Evolutionary conservation across 805 yeast species (phyloP).

Genomic region (Yarrowia divulgata): DNA sequence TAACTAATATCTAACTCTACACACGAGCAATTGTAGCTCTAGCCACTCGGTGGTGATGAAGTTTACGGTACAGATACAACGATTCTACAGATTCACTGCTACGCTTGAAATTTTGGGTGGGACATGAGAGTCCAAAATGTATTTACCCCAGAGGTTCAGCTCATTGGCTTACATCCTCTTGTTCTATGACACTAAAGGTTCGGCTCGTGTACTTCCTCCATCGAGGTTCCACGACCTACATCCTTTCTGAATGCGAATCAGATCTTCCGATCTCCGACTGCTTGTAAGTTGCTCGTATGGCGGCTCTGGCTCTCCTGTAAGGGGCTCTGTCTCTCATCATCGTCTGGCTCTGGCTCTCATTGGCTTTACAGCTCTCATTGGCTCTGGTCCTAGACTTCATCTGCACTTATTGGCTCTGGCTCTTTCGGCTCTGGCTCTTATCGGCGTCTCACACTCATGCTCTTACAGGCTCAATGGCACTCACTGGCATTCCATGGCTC

Average conservation of each 20-base stretch:
- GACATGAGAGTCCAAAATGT: neutral
- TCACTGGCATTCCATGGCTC: neutral
- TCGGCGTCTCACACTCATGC: neutral
- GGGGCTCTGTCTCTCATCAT: neutral
- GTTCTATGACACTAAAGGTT: neutral
- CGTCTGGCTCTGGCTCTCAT: neutral
- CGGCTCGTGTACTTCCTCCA: neutral
- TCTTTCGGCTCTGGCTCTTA: neutral
- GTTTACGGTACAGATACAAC: too few relatives aligned
- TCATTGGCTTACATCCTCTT: neutral
- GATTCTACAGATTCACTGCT: too few relatives aligned
- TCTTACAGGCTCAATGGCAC: neutral
- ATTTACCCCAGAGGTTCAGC: neutral
- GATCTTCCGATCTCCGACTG: neutral
- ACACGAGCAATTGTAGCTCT: too few relatives aligned
- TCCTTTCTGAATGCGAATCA: constrained; percentile 4
- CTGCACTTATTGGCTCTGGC: neutral
- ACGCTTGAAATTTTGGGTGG: neutral
- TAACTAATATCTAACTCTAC: neutral
- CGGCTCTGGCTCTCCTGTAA: neutral
- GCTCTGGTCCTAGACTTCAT: neutral
- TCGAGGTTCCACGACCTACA: neutral
- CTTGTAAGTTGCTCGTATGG: neutral
- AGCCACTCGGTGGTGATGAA: too few relatives aligned
- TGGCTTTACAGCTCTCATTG: neutral